These are phyloP conservation scores for Calonectria pauciramosa DNA, from an alignment of 2,329 filamentous ascomycete genomes.

Conservation along the genomic window DNA sequence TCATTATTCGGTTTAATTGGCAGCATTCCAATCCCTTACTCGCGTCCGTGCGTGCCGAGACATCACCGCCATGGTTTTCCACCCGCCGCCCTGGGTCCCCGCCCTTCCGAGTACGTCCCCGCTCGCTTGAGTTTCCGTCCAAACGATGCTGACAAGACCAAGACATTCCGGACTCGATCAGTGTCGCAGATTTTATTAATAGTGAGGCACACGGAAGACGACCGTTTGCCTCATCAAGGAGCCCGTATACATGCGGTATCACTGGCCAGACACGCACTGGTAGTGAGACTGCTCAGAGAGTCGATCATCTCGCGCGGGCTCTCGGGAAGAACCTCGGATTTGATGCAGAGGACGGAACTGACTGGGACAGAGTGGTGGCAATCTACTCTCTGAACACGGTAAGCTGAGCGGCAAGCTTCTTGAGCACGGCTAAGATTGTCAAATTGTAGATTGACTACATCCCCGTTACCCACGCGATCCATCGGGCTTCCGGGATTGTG, in stretches of 20 bases:
- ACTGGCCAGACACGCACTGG: neutral
- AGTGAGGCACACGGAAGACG: neutral
- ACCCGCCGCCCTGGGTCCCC: neutral
- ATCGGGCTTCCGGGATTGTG: conserved; percentile 75
- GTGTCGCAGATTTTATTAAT: conserved; percentile 2
- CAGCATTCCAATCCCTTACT: neutral
- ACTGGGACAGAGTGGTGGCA: neutral
- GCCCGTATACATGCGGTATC: neutral
- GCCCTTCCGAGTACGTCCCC: neutral
- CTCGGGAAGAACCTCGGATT: neutral
- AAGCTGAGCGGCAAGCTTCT: neutral
- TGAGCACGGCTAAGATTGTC: neutral
- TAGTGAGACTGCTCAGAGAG: neutral
- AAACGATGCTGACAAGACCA: neutral
- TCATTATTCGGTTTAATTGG: neutral
- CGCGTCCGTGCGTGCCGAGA: neutral
- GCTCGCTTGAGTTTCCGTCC: neutral
- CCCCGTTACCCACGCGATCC: conserved; percentile 71
- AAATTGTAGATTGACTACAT: neutral
- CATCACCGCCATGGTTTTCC: neutral
- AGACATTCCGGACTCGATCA: neutral
- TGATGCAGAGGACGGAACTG: neutral
- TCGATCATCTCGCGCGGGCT: neutral
- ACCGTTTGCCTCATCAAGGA: neutral
- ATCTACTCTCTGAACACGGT: conserved; percentile 15